phyloP scores from a whole-genome alignment of 257 asterid species.

The Avicennia marina region DNA sequence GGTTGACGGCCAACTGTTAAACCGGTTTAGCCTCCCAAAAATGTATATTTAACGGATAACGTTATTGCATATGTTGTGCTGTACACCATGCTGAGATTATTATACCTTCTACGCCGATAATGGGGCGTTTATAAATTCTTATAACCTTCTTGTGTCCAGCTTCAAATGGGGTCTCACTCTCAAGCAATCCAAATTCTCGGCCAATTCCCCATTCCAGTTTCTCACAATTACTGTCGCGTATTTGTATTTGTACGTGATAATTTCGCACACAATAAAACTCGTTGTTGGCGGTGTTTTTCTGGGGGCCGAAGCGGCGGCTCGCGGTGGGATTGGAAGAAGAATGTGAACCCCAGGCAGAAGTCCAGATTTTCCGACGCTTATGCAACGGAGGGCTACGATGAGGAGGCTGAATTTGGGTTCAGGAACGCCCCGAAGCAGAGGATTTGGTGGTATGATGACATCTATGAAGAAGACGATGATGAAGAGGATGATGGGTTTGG shows the following conservation, averaged over 20 bases:
- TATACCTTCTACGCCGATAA: too few relatives aligned
- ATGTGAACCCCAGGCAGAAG: slow-evolving; percentile 25
- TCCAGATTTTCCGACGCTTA: slow-evolving; percentile 39
- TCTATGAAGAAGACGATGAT: slow-evolving; percentile 31
- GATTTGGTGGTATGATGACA: slow-evolving; percentile 76
- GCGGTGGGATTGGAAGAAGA: slow-evolving; percentile 39
- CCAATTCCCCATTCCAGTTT: slow-evolving; percentile 28
- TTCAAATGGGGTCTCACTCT: slow-evolving; percentile 37
- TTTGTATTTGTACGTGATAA: slow-evolving; percentile 5
- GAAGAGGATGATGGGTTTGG: slow-evolving; percentile 47
- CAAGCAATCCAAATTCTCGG: slow-evolving; percentile 28
- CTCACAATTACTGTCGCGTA: slow-evolving; percentile 15
- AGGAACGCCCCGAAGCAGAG: slow-evolving; percentile 44
- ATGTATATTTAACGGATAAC: too few relatives aligned
- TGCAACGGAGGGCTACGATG: slow-evolving; percentile 31
- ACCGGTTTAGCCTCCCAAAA: too few relatives aligned
- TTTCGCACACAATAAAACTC: background rate
- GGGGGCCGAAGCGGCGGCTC: slow-evolving; percentile 48
- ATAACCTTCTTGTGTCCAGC: slow-evolving; percentile 7
- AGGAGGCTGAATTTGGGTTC: slow-evolving; percentile 44
- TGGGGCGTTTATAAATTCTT: too few relatives aligned
- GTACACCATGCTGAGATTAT: too few relatives aligned
- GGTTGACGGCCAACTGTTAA: too few relatives aligned
- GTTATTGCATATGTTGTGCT: too few relatives aligned
- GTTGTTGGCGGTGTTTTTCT: slow-evolving; percentile 23